Conservation (phyloP, 2,329 filamentous ascomycete species). For the Colletotrichum zoysiae region DNA sequence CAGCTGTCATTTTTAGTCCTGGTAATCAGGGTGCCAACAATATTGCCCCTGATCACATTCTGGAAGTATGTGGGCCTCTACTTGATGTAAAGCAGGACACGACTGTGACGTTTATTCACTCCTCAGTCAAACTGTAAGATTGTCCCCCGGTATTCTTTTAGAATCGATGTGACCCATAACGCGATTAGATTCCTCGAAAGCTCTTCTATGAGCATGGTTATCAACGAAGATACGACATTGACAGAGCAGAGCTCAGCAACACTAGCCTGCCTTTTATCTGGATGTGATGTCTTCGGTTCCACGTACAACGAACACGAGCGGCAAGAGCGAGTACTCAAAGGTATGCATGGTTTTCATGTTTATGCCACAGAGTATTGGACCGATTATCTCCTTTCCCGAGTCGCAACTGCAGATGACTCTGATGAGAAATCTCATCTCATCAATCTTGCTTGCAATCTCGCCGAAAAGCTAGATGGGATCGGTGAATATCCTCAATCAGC, state of each 20-base stretch:
- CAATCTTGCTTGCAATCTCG: neutral
- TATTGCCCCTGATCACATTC: neutral
- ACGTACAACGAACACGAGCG: neutral
- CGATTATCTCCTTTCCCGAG: neutral
- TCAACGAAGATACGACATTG: neutral
- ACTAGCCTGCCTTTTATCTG: neutral
- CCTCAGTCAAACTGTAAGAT: neutral
- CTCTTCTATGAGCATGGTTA: neutral
- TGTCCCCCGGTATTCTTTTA: neutral
- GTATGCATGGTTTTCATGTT: neutral
- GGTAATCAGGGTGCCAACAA: neutral
- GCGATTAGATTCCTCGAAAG: neutral
- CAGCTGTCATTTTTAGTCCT: neutral
- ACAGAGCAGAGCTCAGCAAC: neutral
- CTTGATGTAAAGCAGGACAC: neutral
- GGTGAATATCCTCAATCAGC: no score
- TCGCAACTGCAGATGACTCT: neutral
- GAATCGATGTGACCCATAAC: neutral
- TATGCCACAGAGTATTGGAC: neutral
- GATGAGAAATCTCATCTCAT: neutral
- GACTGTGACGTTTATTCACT: neutral
- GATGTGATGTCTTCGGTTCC: neutral
- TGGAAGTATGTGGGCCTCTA: neutral
- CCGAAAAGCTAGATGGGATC: neutral
- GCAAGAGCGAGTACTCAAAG: neutral